Evolutionary conservation across 192 early-diverging fungal genomes (phyloP).

Genomic region (Coemansia javaensis): DNA sequence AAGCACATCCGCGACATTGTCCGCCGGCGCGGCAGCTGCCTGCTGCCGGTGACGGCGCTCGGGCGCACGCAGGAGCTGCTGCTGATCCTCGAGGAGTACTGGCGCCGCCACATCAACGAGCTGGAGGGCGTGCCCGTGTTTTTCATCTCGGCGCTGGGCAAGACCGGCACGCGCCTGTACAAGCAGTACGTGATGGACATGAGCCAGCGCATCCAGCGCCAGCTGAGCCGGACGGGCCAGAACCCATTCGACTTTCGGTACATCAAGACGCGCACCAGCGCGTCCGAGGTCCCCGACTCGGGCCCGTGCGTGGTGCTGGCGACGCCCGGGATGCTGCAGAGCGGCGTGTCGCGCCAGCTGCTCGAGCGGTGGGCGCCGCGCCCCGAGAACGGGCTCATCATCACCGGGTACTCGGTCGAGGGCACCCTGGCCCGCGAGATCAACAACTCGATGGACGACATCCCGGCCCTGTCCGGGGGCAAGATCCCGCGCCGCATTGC

Average conservation of each 20-base stretch:
- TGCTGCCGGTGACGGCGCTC: slow-evolving; percentile 96
- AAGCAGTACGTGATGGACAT: slow-evolving; percentile 98
- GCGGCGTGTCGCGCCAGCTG: slow-evolving; percentile 89
- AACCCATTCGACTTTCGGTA: slow-evolving; percentile 98
- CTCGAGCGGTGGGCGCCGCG: slow-evolving; percentile 95
- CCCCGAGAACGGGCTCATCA: slow-evolving; percentile 85
- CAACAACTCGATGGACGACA: slow-evolving; percentile 82
- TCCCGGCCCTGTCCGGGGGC: slow-evolving; percentile 73
- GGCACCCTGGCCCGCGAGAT: slow-evolving; percentile 83
- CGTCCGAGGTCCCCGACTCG: slow-evolving; percentile 84
- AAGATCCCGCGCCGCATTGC: slow-evolving; percentile 76
- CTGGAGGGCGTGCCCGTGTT: slow-evolving; percentile 90
- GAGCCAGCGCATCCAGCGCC: slow-evolving; percentile 89
- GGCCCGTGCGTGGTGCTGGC: slow-evolving; percentile 99
- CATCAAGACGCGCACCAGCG: slow-evolving; percentile 83
- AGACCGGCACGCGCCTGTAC: slow-evolving; percentile 95
- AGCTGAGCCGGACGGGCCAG: slow-evolving; percentile 63
- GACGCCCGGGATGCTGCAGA: slow-evolving; percentile 97
- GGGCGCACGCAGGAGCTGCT: slow-evolving; percentile 96
- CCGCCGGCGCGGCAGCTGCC: slow-evolving; percentile 77
- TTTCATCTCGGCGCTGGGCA: slow-evolving; percentile 92
- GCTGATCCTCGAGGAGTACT: slow-evolving; percentile 96
- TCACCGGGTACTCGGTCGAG: slow-evolving; percentile 97
- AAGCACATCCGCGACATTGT: slow-evolving; percentile 80
- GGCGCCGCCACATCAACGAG: slow-evolving; percentile 77